A percentile compares a stretch with the other conserved stretches of the same genome.
These are phyloP conservation scores for Yamadazyma friedrichii DNA, from an alignment of 1,139 yeast genomes.

Conservation along the genomic window DNA sequence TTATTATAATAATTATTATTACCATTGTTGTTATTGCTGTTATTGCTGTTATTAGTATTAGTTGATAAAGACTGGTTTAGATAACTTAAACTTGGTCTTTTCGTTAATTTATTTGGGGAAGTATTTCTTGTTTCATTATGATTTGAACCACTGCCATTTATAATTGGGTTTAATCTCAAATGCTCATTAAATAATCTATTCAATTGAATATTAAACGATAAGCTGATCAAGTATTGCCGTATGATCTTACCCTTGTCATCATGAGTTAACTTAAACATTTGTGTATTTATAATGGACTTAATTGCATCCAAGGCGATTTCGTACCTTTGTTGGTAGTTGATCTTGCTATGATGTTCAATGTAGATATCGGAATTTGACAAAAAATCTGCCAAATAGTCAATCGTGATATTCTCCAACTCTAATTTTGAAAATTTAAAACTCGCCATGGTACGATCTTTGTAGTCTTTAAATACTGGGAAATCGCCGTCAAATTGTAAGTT, in stretches of 20 bases:
- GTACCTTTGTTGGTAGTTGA: constrained; percentile 16
- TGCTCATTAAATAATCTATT: constrained; percentile 49
- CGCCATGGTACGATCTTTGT: constrained; percentile 22
- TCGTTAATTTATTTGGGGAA: not conserved
- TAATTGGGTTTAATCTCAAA: constrained; percentile 17
- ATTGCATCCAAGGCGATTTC: constrained; percentile 22
- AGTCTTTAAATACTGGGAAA: constrained; percentile 28
- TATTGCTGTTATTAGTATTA: not conserved
- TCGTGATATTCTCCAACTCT: constrained; percentile 36
- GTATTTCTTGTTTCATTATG: too few relatives aligned
- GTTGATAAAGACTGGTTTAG: not conserved
- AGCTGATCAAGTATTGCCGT: constrained; percentile 40
- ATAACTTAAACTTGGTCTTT: not conserved
- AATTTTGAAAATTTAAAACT: constrained; percentile 45
- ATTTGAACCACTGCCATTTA: too few relatives aligned
- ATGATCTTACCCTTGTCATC: constrained; percentile 48
- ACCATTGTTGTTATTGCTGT: too few relatives aligned
- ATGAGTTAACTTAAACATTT: constrained; percentile 18
- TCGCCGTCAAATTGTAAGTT: constrained; percentile 7
- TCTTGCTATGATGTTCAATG: constrained; percentile 40
- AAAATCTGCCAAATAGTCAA: constrained; percentile 35
- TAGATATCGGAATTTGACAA: constrained; percentile 42
- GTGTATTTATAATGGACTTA: constrained; percentile 11
- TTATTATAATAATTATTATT: too few relatives aligned
- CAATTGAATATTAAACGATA: constrained; percentile 64